Evolutionary conservation across 805 yeast species (phyloP), one percentile per base, ranked within the genome.

Genomic region (Candida alai): DNA sequence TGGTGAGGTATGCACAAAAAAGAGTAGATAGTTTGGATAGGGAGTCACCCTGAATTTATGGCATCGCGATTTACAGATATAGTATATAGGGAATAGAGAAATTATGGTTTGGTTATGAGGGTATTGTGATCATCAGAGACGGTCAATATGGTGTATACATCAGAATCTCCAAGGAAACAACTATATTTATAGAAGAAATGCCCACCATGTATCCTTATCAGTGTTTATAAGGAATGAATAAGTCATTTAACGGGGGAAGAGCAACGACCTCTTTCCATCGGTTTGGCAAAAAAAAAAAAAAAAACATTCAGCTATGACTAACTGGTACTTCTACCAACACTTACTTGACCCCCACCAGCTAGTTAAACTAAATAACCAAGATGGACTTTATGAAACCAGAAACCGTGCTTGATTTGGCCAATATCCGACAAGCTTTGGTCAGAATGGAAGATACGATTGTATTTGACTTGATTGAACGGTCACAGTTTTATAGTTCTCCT

Each of bases 391-490:
- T 74, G 56, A 76, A 79, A 45, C 93, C 95, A 12, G 83, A 81
- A 31, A 75, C 94, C 0, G 96, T 86, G 5, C 70, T 93, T 32
- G 76, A 87, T 49, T 66, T 93, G 39, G 68, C 66, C 48, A 88
- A 93, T 60, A 93, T 93, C 49, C 78, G 98, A 42, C 79, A 75
- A 40, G 83, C 86, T 12, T 68, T 93, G 30, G 80, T 89, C 24
- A 76, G 96, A 35, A 87, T 93, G 96, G 98, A 93, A 54, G 97
- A 93, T 59, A 84, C 97, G 5, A 88, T 93, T 47, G 83, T 93
- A 41, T 93, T 89, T 68, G 84, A 82, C 37, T 74, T 93, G 46
- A 89, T 93, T 40, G 98, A 93, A 58, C 73, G 98, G 44, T 85
- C 96, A 3, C 96, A 90, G 62, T 90, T 86, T 53, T 79, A 68